Base-by-base conservation (phyloP, 305 asterid genomes). In the Fraxinus ornus region DNA sequence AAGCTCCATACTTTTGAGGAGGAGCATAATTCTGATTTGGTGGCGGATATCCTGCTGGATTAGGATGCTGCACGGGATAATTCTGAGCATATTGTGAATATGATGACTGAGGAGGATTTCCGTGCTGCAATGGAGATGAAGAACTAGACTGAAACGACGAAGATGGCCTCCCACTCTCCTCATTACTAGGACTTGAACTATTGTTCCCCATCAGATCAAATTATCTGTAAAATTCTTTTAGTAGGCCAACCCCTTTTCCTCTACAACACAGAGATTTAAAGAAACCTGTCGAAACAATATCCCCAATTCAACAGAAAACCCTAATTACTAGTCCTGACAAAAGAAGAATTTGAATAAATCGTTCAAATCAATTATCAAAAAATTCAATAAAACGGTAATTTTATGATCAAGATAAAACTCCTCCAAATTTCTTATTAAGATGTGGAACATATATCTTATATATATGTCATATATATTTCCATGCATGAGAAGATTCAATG, bases 191-290 rank as follows among this genome's bases (percentile, higher is more conserved):
- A 78, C 92, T 94, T 41, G 98, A 95, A 86, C 91, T 93, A 83
- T 86, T 92, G 77, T 85, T 95, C 78, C 99, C 98, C 99, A 95
- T 95, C 85, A 83, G 84, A 62, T 73, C 90, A 86, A 57, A 80
- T 77, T 78, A 70, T 77, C 84, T 57, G 85, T 78, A 41, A 84
- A 75, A 62, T 77, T 78, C 73, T 73, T 44, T 4, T 33, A 73
- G 70, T 55, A 76, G 76, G 70, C 68, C 26, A 37, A 68, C 60
- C 75, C 55, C 22, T 57, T 78, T 26, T 75, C 26, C 79, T 41
- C 26, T 52, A 66, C 83, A 75, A 73, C 74, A 35, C 49, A 39
- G 24, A 35, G 32, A 84, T 84, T 78, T 74, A 71, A 70, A 76
- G 13, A 83, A 75, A 83, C 52, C 83, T 83, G 86, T 83, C 85